Evolutionary conservation across 371 early-diverging fungal species (phyloP), one percentile per base, ranked within the genome.

Genomic region (Rhizopus microsporus): DNA sequence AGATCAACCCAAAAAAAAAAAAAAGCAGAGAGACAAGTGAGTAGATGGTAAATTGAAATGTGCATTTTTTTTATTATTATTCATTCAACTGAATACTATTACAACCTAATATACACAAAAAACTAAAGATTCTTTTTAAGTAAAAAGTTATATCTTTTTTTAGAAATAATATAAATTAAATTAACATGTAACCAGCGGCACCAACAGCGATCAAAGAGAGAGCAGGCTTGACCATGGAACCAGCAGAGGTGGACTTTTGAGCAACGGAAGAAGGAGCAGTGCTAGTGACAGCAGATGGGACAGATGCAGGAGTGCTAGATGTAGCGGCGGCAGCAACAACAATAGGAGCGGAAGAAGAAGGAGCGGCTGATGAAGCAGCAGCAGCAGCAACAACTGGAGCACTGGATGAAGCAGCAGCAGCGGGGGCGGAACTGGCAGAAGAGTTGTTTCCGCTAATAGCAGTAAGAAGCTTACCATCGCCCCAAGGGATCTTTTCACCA

Each of bases 401-500:
- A 29, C 44, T 15, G 32, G 30, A 37, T 30, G 32, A 46, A 37
- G 39, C 5, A 38, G 60, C 31, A 47, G 32, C 33, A 31, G 52
- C 8, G 29, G 45, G n/a, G 33, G 40, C 40, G 9, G 17, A 48
- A 32, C 8, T 5, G 37, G 44, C 23, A 12, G 54, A 9, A 40
- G 53, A 39, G 37, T 39, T 50, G 30, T 17, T 37, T 32, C 55
- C 32, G 10, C 44, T 5, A 15, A 30, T 23, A 45, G 54, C 44
- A 10, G 44, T 13, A 29, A 62, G 60, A n/a, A 67, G 51, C 23
- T 69, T 54, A 46, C 78, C 78, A 35, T 62, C 54, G 46, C 78
- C 78, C 78, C 78, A 78, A 29, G 78, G 78, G 37, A 78, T 75
- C 10, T 63, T 56, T 15, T 66, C 64, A 54, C 77, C 77, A 52